Evolutionary conservation across 148 eudicot species (phyloP), one percentile per base, ranked within the genome.

Genomic region (Gaultheria prostrata): DNA sequence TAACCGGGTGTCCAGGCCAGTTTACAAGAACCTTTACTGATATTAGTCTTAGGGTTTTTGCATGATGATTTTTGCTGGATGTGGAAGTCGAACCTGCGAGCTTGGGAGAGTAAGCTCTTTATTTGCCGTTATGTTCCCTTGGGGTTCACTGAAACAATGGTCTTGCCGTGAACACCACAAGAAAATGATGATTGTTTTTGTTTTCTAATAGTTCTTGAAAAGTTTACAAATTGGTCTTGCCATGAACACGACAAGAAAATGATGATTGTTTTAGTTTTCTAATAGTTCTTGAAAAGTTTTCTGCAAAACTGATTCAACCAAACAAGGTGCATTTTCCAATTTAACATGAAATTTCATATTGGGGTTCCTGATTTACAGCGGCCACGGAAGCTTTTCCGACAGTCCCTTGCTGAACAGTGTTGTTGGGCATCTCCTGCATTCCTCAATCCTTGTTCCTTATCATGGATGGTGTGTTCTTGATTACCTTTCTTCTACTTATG

Each of bases 331-430:
- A 12, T 54, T 39, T 35, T 35, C 32, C 56, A 56, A 75, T 59
- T 53, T 32, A 51, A 6, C 28, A 13, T 15, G 75, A 57, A 78
- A 63, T 46, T 63, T 26, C 11, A 21, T 20, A 32, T 67, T 28
- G 59, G 20, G 57, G 75, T 69, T 71, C 77, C 8, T 65, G 48
- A 39, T 85, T 57, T 80, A 14, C 85, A 87, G 89, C 77, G 89
- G 89, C 56, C 89, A 87, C 77, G 89, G 89, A 80, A 87, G 89
- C 85, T 87, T 87, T 76, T 85, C 87, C 0, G 87, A 87, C 74
- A 85, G 69, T 61, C 83, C 87, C 61, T 26, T 17, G 73, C 80
- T 87, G 76, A 87, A 87, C 59, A 87, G 76, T 74, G 85, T 87
- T 69, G 85, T 87, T 35, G 89, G 89, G 49, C 89, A 87, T 79